A percentile compares a stretch with the other conserved stretches of the same genome.
Conservation (phyloP, 202 grass and related monocot species). For the Saccharum hybrid region DNA sequence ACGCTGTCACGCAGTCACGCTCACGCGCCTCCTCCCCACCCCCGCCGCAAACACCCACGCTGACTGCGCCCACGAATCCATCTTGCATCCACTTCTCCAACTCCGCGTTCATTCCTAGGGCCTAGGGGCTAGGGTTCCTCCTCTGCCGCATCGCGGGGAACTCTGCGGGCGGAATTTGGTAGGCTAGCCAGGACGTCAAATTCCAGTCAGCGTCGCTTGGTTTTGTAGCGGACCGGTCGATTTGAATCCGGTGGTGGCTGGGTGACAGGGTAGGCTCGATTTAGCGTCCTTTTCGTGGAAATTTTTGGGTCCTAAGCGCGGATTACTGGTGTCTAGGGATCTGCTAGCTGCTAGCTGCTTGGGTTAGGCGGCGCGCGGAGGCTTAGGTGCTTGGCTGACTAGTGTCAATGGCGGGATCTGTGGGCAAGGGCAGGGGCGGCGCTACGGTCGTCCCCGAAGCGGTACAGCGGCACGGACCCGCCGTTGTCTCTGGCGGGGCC, state of each 20-base stretch:
- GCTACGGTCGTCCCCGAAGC: conserved; percentile 50
- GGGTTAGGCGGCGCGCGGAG: background rate
- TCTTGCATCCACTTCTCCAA: background rate
- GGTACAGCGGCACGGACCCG: conserved; percentile 65
- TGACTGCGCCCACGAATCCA: background rate
- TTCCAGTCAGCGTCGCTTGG: background rate
- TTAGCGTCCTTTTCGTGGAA: background rate
- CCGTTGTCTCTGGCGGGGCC: conserved; percentile 71
- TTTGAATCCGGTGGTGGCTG: background rate
- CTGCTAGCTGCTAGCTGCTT: background rate
- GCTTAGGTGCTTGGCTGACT: background rate
- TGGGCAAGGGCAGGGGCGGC: conserved; percentile 21
- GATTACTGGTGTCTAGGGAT: background rate
- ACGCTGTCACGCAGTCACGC: background rate
- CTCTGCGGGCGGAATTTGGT: background rate
- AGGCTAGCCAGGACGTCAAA: background rate
- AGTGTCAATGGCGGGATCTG: conserved; percentile 49
- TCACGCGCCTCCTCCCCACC: background rate
- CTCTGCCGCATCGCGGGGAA: background rate
- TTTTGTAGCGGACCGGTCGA: background rate
- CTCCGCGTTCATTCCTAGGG: background rate
- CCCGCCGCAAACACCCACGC: background rate
- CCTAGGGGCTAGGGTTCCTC: background rate
- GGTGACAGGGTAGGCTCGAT: background rate
- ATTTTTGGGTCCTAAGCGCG: background rate